Percentiles rank a stretch among this genome's conserved stretches.
phyloP scores from a whole-genome alignment of 2,329 filamentous ascomycete genomes.

The Magnaporthales sp. region DNA sequence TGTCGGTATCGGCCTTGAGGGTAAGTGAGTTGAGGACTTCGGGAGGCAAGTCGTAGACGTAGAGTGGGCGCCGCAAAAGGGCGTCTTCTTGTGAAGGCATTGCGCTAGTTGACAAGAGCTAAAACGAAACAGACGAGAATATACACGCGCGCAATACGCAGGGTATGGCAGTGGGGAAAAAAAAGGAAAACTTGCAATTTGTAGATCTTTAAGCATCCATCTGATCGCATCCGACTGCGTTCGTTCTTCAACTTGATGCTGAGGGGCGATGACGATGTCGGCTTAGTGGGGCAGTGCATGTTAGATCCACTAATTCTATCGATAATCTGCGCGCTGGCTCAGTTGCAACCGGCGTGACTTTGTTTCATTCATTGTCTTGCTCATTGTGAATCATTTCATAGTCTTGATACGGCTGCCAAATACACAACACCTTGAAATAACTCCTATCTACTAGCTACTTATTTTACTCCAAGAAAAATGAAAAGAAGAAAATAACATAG shows the following conservation, averaged over 20 bases:
- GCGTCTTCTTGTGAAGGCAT: conserved; percentile 28
- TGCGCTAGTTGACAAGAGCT: background rate
- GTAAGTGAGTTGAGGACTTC: conserved; percentile 63
- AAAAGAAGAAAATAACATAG: background rate
- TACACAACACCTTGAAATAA: background rate
- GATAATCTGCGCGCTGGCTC: background rate
- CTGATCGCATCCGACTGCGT: background rate
- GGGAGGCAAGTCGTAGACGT: conserved; percentile 70
- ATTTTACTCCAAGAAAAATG: background rate
- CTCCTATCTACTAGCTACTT: background rate
- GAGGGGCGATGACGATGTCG: background rate
- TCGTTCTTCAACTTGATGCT: background rate
- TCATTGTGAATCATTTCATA: background rate
- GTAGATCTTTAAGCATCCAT: background rate
- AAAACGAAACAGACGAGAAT: background rate
- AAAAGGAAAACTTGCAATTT: background rate
- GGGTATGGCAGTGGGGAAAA: background rate
- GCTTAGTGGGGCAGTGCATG: background rate
- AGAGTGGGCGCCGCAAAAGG: conserved; percentile 40
- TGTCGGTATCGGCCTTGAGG: conserved; percentile 38
- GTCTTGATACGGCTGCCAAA: background rate
- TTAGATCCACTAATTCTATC: background rate
- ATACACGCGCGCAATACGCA: background rate
- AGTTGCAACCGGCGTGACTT: background rate
- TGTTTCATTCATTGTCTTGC: background rate